Evolutionary conservation across 2,329 filamentous ascomycete genomes (phyloP), one percentile per base, ranked within the genome.

Genomic region (Leptographium lundbergii): DNA sequence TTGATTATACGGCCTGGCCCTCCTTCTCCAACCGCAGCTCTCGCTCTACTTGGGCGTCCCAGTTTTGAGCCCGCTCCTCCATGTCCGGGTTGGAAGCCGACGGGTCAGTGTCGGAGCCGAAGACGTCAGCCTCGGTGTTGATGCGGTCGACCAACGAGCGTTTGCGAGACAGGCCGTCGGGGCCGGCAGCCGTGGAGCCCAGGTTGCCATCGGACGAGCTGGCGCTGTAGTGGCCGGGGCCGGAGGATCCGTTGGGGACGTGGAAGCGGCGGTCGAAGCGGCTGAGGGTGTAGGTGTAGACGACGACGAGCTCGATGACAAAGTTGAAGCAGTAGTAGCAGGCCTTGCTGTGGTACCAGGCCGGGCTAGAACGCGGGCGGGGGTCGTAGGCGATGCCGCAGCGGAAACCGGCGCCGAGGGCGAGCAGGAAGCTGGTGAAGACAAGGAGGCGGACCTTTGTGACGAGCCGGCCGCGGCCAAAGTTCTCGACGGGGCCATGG

Each of bases 251-350:
- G 68, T 94, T 75, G 1, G 88, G 88, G 27, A 94, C 74, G 67
- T 86, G 79, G 73, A 92, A 95, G 50, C 88, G 81, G 62, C 78
- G 77, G 69, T 95, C 91, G 62, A 94, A 84, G 36, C 90, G 80
- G 24, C 79, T 71, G 19, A 87, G 67, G 0, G 85, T 78, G 71
- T 88, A 92, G 10, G 85, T 72, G 57, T 77, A 79, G 5, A 92
- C 77, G 45, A 90, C 82, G 27, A 87, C 67, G 48, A 91, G 73
- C 71, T 95, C 91, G 45, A 91, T 76, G 19, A 74, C 75, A 67
- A 88, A 95, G 72, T 89, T 88, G 74, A 94, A 88, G 67, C 84
- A 73, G 73, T 94, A 95, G 74, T 90, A 95, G 66, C 81, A 82
- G 1, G 84, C 80, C 69, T 86, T 88, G 66, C 75, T 75, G 66